phyloP scores from a whole-genome alignment of 1,284 basidiomycete species.

The Athelia sp. region DNA sequence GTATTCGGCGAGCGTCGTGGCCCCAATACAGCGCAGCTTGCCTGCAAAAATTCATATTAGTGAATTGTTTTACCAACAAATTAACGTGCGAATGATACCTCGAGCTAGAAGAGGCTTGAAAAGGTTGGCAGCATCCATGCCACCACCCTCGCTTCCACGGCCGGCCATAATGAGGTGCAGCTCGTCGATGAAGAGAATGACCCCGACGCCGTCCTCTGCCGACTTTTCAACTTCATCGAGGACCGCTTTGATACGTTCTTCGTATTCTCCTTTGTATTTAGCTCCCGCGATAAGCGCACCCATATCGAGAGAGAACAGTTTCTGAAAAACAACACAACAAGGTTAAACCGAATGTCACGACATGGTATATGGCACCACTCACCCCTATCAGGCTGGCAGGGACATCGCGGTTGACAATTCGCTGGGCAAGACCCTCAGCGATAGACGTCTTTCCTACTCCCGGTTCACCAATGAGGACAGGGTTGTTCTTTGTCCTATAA shows the following conservation, averaged over 20 bases:
- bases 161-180: slow-evolving; percentile 91
- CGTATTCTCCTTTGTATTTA: slow-evolving; percentile 96
- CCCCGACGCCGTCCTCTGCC: slow-evolving; percentile 73
- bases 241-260: slow-evolving; percentile 94
- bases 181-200: slow-evolving; percentile 97
- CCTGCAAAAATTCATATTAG: not conserved
- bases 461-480: slow-evolving; percentile 90
- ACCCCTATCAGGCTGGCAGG: slow-evolving; percentile 52
- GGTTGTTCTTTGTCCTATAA: slow-evolving; percentile 84
- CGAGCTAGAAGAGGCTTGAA: slow-evolving; percentile 90
- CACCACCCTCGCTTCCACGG: slow-evolving; percentile 66
- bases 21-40: slow-evolving; percentile 77
- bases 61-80: slow-evolving; percentile 1
- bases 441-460: slow-evolving; percentile 94
- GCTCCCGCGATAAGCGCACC: slow-evolving; percentile 96
- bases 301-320: slow-evolving; percentile 89
- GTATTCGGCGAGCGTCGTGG: slow-evolving; percentile 93
- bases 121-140: slow-evolving; percentile 85
- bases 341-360: no score
- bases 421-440: slow-evolving; percentile 93
- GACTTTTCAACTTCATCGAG: slow-evolving; percentile 93
- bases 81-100: slow-evolving; percentile 54
- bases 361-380: not conserved
- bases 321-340: slow-evolving; percentile 35
- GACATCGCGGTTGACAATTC: slow-evolving; percentile 93